Base-by-base conservation (phyloP, 108 stramenopile species). In the Cylindrotheca closterium region DNA sequence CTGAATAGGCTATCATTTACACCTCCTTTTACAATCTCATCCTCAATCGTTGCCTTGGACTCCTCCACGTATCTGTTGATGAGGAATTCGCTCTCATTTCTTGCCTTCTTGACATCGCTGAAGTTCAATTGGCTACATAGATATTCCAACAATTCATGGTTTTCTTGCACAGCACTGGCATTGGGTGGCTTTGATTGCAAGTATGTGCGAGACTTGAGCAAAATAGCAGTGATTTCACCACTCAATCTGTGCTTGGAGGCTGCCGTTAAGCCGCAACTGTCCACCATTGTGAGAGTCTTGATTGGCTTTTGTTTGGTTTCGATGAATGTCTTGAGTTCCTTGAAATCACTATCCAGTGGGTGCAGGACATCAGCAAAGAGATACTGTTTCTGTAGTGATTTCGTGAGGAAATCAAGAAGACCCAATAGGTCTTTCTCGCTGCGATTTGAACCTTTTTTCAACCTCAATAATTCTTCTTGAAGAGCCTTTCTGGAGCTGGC, bases 311-410 rank as follows among this genome's bases (percentile, higher is more conserved):
- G 63, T 34, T 62, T 74, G 3, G 33, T 33, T 42, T 80, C 79
- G 19, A 78, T 51, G 23, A 29, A 47, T 4, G 7, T 30, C 21
- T 61, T 37, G 24, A 82, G 48, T 33, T 54, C 17, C 10, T 46
- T 24, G 55, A 64, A 77, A 53, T 81, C 72, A 33, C 65, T 77
- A 42, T 68, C 63, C 4, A 81, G 37, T 2, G 84, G 84, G 65
- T 74, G 75, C 4, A 77, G 54, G 29, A 81, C 65, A 21, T 79
- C 65, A 25, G 66, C 84, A 63, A 81, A 81, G 12, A 75, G 80
- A 65, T 79, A 85, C 4, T 46, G 51, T 34, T 71, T 76, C 26
- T 73, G 60, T 7, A 85, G 34, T 4, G 71, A 79, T 48, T 58
- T 61, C 7, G 53, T 53, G 27, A 85, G 65, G 47, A 79, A 81